These are phyloP conservation scores for Dacryopinax spathularia DNA, from an alignment of 768 basidiomycete genomes.

Conservation along the genomic window DNA sequence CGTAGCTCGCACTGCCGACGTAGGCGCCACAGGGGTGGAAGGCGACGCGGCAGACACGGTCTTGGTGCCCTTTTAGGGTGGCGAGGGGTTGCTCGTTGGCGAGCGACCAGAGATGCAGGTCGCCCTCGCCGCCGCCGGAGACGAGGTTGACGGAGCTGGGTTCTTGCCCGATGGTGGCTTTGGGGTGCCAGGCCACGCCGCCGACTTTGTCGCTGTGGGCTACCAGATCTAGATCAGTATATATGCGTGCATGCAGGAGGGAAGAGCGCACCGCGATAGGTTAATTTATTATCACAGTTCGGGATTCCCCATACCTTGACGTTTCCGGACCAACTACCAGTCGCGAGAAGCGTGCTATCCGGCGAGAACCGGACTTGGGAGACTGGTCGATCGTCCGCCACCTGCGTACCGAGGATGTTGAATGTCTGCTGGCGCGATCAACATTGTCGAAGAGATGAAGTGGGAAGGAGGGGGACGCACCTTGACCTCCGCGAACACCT, in stretches of 20 bases:
- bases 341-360: conserved; percentile 73
- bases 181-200: conserved; percentile 95
- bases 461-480: conserved; percentile 30
- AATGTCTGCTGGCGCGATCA: conserved; percentile 45
- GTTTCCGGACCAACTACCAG: conserved; percentile 91
- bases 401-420: conserved; percentile 88
- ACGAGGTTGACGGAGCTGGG: conserved; percentile 63
- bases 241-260: neutral
- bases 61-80: conserved; percentile 73
- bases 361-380: conserved; percentile 91
- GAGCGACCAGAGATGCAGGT: conserved; percentile 79
- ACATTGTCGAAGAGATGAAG: neutral
- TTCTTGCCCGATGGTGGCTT: conserved; percentile 61
- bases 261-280: conserved; percentile 47
- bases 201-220: conserved; percentile 85
- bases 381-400: conserved; percentile 90
- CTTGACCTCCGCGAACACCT: conserved; percentile 78
- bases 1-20: conserved; percentile 88
- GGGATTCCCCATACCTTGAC: conserved; percentile 95
- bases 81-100: conserved; percentile 73
- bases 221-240: conserved; percentile 21
- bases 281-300: conserved; percentile 61
- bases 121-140: conserved; percentile 79
- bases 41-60: conserved; percentile 81
- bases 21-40: conserved; percentile 95